These are phyloP conservation scores for Metschnikowia gruessii DNA, from an alignment of 805 yeast genomes.

Conservation along the genomic window DNA sequence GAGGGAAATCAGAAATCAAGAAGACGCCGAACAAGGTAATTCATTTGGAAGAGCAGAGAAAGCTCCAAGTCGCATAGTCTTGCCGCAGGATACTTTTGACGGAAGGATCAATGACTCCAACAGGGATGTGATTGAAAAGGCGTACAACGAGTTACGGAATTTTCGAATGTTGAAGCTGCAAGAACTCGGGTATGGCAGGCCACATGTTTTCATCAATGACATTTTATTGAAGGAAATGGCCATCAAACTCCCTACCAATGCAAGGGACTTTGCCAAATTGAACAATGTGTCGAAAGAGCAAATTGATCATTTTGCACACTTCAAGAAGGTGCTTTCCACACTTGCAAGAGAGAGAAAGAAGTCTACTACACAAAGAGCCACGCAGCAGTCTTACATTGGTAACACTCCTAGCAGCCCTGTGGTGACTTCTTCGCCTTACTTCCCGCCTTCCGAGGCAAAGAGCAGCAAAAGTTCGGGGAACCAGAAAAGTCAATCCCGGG, in stretches of 20 bases:
- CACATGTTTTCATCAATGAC: slow-evolving; percentile 26
- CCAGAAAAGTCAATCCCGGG: neutral
- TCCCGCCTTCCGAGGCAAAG: slow-evolving; percentile 4
- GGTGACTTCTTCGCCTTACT: slow-evolving; percentile 6
- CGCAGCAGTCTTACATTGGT: neutral
- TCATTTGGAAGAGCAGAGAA: slow-evolving; percentile 2
- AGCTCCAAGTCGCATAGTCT: slow-evolving; percentile 20
- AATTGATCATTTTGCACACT: slow-evolving; percentile 34
- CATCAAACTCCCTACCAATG: slow-evolving; percentile 48
- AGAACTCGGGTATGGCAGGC: slow-evolving; percentile 32
- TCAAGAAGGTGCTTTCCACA: slow-evolving; percentile 35
- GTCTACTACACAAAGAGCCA: neutral
- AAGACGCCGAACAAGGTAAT: slow-evolving; percentile 12
- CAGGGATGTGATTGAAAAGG: slow-evolving; percentile 26
- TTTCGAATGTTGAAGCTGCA: slow-evolving; percentile 44
- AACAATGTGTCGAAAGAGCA: slow-evolving; percentile 34
- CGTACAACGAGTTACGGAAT: slow-evolving; percentile 37
- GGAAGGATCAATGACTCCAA: slow-evolving; percentile 19
- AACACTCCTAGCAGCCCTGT: neutral
- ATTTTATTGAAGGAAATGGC: slow-evolving; percentile 54
- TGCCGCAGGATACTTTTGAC: slow-evolving; percentile 21
- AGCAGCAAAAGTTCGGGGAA: neutral
- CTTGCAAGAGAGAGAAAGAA: slow-evolving; percentile 34
- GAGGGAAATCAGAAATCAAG: slow-evolving; percentile 15
- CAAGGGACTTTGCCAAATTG: slow-evolving; percentile 43